Percentiles rank a stretch among this genome's conserved stretches.
These are phyloP conservation scores for Exophiala sp. DNA, from an alignment of 2,329 filamentous ascomycete genomes.

Conservation along the genomic window DNA sequence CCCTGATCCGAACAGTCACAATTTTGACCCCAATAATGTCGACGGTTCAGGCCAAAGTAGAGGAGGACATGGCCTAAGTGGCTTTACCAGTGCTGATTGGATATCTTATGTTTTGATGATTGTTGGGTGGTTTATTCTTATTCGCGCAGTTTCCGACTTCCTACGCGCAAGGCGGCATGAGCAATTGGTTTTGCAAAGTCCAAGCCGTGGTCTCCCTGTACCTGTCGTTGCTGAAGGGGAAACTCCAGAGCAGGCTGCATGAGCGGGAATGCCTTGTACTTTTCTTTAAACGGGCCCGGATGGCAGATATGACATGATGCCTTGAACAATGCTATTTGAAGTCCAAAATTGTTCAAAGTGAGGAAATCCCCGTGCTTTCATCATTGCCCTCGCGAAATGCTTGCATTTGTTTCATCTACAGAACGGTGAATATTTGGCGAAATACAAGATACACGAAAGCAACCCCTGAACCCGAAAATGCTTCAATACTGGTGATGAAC, in stretches of 20 bases:
- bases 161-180: constrained; percentile 84
- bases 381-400: too few relatives aligned
- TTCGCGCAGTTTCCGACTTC: constrained; percentile 89
- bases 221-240: constrained; percentile 87
- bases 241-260: constrained; percentile 71
- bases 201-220: constrained; percentile 78
- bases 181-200: constrained; percentile 86
- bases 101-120: constrained; percentile 92
- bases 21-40: constrained; percentile 74
- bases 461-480: too few relatives aligned
- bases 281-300: not conserved
- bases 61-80: constrained; percentile 11
- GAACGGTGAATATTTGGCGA: too few relatives aligned
- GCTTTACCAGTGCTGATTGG: constrained; percentile 60
- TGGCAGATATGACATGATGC: not conserved
- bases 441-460: too few relatives aligned
- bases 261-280: constrained; percentile 22
- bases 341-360: too few relatives aligned
- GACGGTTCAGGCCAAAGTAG: constrained; percentile 12
- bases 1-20: constrained; percentile 82
- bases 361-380: too few relatives aligned
- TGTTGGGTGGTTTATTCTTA: constrained; percentile 95
- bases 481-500: too few relatives aligned
- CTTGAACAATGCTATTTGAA: too few relatives aligned
- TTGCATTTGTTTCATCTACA: too few relatives aligned